These are phyloP conservation scores for Trichosporon sp. DNA, from an alignment of 1,284 basidiomycete species.

Conservation along the genomic window DNA sequence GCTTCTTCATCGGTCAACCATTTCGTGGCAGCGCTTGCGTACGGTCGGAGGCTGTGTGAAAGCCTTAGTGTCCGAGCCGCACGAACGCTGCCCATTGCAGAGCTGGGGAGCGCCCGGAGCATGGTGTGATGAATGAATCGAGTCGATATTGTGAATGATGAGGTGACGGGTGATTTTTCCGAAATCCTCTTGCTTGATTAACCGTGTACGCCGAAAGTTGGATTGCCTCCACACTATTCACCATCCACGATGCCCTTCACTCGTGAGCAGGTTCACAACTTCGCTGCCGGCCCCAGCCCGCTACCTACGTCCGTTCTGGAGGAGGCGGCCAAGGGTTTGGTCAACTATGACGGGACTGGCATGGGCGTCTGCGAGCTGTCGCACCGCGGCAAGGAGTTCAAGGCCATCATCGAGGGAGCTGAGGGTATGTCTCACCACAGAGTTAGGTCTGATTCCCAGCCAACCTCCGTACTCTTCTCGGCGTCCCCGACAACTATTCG, in stretches of 20 bases:
- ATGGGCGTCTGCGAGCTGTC: conserved; percentile 93
- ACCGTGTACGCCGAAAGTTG: neutral
- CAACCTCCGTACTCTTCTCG: conserved; percentile 72
- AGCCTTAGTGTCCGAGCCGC: neutral
- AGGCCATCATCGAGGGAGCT: conserved; percentile 67
- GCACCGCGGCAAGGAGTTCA: conserved; percentile 87
- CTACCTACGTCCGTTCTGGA: conserved; percentile 78
- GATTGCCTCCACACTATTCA: conserved; percentile 5
- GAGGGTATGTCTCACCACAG: conserved; percentile 57
- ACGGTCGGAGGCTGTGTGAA: neutral
- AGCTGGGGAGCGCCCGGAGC: neutral
- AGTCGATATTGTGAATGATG: neutral
- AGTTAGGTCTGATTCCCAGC: conserved; percentile 39
- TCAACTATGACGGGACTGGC: conserved; percentile 85
- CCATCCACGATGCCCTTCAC: conserved; percentile 22
- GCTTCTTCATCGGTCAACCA: conserved; percentile 28
- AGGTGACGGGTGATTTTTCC: conserved; percentile 6
- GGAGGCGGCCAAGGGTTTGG: conserved; percentile 70
- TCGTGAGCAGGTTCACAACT: conserved; percentile 70
- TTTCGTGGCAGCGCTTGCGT: neutral
- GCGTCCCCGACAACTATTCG: conserved; percentile 78
- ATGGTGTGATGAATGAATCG: neutral
- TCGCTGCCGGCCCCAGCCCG: conserved; percentile 88
- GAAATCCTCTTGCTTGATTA: neutral
- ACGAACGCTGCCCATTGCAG: neutral